Evolutionary conservation across 192 early-diverging fungal genomes (phyloP), one percentile per base, ranked within the genome.

Genomic region (Rhizophagus sp.): DNA sequence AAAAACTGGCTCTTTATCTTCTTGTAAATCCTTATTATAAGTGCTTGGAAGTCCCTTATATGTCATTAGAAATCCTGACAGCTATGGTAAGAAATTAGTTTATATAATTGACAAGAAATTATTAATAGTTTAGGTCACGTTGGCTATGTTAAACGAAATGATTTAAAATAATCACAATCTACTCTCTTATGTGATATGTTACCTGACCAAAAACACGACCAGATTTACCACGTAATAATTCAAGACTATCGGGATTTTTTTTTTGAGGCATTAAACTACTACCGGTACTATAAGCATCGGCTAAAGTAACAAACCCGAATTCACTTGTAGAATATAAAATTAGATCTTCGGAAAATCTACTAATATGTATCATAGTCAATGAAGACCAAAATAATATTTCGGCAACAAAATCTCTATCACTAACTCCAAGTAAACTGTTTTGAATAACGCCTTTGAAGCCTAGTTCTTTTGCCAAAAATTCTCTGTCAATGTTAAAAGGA

Each of bases 1-100:
- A 88, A 99, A 99, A 87, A 99, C 90, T 41, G 98, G 97, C 84
- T 99, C 98, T 88, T 99, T 99, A 85, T 98, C 98, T 85, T 98
- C 98, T 85, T 99, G 98, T 77, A 99, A 90, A 82, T 98, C 98
- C 86, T 98, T 98, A 89, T 99, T 99, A 88, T 99, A 99, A 13
- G 98, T 99, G 83, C 93, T 95, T 13, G 98, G 96, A 74, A 96
- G 87, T 10, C 97, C 98, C 88, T 99, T 99, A 88, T 95, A 91
- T 3, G 96, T 95, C 98, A 99, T 99, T 91, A 99, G 92, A 82
- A 99, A 98, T 8, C 96, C 97, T 65, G 94, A 83, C 94, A 97
- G 92, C 83, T 92, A 82, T 19, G 57, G 0, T 22, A 57, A 22
- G 52, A 57, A 57, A 57, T 6, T 22, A 22, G 52, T 57, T 57